phyloP scores from a whole-genome alignment of 495 filamentous ascomycete genomes.

The Penicillium samsonianum region DNA sequence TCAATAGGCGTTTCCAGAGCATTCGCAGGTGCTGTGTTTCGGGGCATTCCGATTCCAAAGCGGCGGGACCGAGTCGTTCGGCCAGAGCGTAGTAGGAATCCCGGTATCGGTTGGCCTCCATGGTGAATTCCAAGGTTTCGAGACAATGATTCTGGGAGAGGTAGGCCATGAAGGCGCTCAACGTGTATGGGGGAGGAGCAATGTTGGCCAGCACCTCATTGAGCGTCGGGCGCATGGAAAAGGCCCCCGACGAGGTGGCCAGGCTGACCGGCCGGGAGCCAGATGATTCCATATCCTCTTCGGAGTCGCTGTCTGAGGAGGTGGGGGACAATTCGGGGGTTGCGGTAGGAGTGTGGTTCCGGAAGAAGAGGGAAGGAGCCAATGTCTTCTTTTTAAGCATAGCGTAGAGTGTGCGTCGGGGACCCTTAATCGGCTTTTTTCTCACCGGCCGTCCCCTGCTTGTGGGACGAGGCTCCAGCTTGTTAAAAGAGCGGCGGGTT shows the following conservation, averaged over 20 bases:
- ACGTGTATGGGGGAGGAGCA: constrained; percentile 86
- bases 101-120: constrained; percentile 90
- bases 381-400: constrained; percentile 53
- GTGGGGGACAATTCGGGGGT: constrained; percentile 50
- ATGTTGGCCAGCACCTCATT: constrained; percentile 85
- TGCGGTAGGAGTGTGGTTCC: constrained; percentile 42
- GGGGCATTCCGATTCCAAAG: constrained; percentile 50
- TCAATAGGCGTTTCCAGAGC: constrained; percentile 64
- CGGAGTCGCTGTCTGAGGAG: constrained; percentile 53
- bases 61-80: constrained; percentile 41
- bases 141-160: constrained; percentile 97
- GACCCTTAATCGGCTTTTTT: constrained; percentile 28
- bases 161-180: constrained; percentile 94
- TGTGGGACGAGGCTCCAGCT: constrained; percentile 27
- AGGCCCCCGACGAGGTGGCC: constrained; percentile 60
- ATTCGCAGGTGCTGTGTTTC: constrained; percentile 71
- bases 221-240: constrained; percentile 77
- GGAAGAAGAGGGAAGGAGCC: constrained; percentile 43
- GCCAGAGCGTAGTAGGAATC: constrained; percentile 66
- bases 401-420: constrained; percentile 42
- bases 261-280: constrained; percentile 65
- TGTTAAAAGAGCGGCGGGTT: constrained; percentile 16
- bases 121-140: constrained; percentile 95
- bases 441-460: constrained; percentile 29
- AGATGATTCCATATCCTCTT: constrained; percentile 54